Conservation (phyloP, 495 filamentous ascomycete species). For the Penicillium bovifimosum region DNA sequence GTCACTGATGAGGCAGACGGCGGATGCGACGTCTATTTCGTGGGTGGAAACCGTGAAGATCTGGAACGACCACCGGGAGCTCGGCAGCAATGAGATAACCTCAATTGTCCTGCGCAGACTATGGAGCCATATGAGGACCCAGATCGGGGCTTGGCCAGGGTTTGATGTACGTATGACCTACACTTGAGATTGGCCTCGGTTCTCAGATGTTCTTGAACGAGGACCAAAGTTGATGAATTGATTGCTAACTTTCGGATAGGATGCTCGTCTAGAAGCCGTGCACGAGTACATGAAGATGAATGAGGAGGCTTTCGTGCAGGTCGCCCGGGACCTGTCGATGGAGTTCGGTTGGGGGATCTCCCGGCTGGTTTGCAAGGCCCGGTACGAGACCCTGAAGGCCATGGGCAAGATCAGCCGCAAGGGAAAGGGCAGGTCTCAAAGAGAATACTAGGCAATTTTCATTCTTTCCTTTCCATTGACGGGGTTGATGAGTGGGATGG, state of each 20-base stretch:
- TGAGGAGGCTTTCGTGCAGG: background rate
- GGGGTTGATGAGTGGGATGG: background rate
- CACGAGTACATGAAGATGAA: background rate
- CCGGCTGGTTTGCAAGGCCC: background rate
- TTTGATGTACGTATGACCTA: background rate
- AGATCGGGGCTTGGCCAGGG: background rate
- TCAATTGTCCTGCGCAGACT: background rate
- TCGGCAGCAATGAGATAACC: background rate
- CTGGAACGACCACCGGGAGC: background rate
- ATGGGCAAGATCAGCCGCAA: background rate
- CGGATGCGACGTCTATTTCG: background rate
- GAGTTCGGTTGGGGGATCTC: background rate
- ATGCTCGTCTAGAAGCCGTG: background rate
- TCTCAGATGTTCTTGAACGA: background rate
- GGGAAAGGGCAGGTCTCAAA: background rate
- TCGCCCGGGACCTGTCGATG: background rate
- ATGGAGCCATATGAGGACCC: background rate
- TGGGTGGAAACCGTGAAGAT: background rate
- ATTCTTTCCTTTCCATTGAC: too few relatives aligned
- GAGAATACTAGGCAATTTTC: background rate
- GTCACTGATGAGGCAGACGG: background rate
- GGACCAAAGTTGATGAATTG: background rate
- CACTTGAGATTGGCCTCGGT: background rate
- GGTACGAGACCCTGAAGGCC: background rate
- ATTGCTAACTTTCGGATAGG: background rate